phyloP scores from a whole-genome alignment of 106 monocot species.

The Dioscorea dumetorum region DNA sequence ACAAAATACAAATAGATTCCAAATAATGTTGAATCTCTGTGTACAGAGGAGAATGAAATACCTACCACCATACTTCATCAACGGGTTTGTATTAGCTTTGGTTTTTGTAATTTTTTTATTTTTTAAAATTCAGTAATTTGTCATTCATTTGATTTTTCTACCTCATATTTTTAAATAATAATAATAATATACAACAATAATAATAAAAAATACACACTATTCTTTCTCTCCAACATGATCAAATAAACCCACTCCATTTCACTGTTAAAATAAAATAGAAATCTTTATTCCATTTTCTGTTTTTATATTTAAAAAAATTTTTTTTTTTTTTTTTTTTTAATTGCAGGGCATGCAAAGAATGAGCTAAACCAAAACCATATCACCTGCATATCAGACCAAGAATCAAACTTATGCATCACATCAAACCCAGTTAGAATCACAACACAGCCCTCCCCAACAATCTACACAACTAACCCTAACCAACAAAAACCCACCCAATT shows the following conservation, averaged over 20 bases:
- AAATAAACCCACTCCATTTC: neutral
- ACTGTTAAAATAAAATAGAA: neutral
- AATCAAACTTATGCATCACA: constrained; percentile 41
- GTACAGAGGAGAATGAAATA: too few relatives aligned
- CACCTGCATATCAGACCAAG: constrained; percentile 28
- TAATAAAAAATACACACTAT: neutral
- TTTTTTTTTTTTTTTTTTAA: too few relatives aligned
- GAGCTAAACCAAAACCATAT: constrained; percentile 25
- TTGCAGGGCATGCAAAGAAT: constrained; percentile 14
- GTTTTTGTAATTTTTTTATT: neutral
- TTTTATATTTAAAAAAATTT: too few relatives aligned
- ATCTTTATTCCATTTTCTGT: neutral
- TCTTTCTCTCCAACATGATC: neutral
- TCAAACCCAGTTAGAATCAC: constrained; percentile 18
- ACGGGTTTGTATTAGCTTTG: too few relatives aligned
- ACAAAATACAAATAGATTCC: too few relatives aligned
- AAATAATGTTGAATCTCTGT: too few relatives aligned
- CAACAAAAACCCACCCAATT: constrained; percentile 3
- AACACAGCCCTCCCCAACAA: constrained; percentile 5
- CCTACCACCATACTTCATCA: too few relatives aligned
- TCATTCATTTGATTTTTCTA: too few relatives aligned
- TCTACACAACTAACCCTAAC: constrained; percentile 17
- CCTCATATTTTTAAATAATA: neutral
- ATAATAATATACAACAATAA: neutral
- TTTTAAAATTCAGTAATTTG: too few relatives aligned